Base-by-base conservation (phyloP, 2,329 filamentous ascomycete genomes). In the Alternaria novae-zelandiae region DNA sequence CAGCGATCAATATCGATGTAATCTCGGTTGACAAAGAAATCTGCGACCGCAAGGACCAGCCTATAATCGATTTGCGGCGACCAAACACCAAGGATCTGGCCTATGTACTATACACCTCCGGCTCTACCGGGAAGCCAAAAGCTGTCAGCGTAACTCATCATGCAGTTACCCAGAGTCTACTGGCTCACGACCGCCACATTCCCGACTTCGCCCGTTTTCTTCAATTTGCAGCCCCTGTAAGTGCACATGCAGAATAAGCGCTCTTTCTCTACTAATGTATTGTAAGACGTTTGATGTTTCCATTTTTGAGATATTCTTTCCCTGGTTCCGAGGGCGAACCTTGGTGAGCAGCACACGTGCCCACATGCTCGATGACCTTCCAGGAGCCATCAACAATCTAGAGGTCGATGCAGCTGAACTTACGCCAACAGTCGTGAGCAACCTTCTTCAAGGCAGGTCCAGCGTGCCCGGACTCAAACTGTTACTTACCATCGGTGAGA, bases 251-350 rank as follows among this genome's bases (percentile, higher is more conserved):
- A 26, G 21, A 20, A 41, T 11, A 7, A 12, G 13, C n/a, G 25
- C 15, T 28, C n/a, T 44, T 30, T 44, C 23, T 21, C 32, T 59
- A 54, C 60, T 63, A 47, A 63, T 26, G 26, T 13, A 28, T 9
- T 15, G 13, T 44, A 59, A 63, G 60, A 97, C 94, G 0, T 97
- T 97, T 76, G 94, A 97, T 78, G 94, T 97, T 8, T 97, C 93
- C 0, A 90, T 97, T 6, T 97, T 97, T 76, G 94, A 97, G 76
- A 94, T 96, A 7, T 97, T 97, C 84, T 97, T 97, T 68, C 91
- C 94, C 0, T 82, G 94, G 15, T 90, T 89, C 65, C 85, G 93
- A 61, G 91, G 91, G 3, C 83, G 83, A 21, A 97, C 93, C 0
- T 82, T 97, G 3, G 87, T 95, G 51, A 87, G 88, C 59, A 93